Percentiles rank a stretch among this genome's conserved stretches.
Conservation (phyloP, 495 filamentous ascomycete species). For the Penicillium chermesinum region DNA sequence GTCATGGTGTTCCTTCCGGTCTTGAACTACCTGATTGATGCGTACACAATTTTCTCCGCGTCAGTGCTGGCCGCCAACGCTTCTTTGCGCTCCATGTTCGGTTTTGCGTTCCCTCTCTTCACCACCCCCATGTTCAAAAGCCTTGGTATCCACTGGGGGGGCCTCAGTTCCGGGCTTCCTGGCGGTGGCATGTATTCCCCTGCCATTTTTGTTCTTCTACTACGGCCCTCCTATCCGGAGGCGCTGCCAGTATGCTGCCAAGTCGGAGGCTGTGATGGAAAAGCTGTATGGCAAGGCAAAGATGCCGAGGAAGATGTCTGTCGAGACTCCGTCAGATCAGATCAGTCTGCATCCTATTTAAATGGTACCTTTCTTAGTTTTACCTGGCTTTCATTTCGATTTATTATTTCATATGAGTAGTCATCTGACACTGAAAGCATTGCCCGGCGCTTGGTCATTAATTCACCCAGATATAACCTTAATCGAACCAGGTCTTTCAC, state of each 20-base stretch:
- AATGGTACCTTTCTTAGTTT: no score
- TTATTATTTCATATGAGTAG: no score
- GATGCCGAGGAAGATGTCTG: no score
- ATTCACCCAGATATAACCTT: no score
- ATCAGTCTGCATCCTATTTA: no score
- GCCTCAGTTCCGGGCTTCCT: constrained; percentile 32
- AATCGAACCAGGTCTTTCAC: no score
- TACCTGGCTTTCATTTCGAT: no score
- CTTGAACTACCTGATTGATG: constrained; percentile 63
- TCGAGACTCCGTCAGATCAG: no score
- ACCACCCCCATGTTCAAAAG: constrained; percentile 59
- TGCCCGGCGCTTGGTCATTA: no score
- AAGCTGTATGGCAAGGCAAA: constrained; percentile 1
- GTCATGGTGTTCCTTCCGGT: constrained; percentile 57
- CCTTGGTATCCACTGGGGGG: constrained; percentile 68
- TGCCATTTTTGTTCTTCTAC: constrained; percentile 62
- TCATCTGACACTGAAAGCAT: no score
- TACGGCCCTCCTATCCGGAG: constrained; percentile 56
- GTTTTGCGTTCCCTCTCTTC: constrained; percentile 69
- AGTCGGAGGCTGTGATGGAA: constrained; percentile 38
- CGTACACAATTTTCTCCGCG: constrained; percentile 64
- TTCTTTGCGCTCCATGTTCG: constrained; percentile 53
- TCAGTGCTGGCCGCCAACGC: constrained; percentile 62
- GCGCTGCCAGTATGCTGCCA: constrained; percentile 59
- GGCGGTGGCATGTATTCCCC: constrained; percentile 43